Evolutionary conservation across 1,284 basidiomycete genomes (phyloP), one percentile per base, ranked within the genome.

Genomic region (Cryptococcus depauperatus): DNA sequence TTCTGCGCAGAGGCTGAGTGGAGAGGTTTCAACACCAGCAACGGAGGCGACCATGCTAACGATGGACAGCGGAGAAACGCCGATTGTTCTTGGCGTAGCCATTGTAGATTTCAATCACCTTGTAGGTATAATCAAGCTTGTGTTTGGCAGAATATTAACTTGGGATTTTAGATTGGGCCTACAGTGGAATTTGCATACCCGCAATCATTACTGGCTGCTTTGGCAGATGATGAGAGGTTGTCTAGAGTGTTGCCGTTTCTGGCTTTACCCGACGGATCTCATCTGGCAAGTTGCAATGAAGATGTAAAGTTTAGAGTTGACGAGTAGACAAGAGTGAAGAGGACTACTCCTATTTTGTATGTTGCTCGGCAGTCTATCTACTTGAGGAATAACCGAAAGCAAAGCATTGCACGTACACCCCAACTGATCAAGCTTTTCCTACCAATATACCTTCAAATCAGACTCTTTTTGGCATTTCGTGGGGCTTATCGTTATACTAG

Each of bases 181-280:
- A 83, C 80, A 41, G 85, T 95, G 51, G 90, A 96, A 67, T 95
- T 84, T 46, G 64, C 71, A 5, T 71, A 73, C 54, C 76, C 76
- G 5, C 54, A 66, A 74, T 76, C 44, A 72, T 76, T 73, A 3
- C 59, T 62, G 54, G 81, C 82, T 3, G 76, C 77, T 2, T 76
- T 92, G 34, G 80, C 83, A 50, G 78, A 85, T 27, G 82, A 93
- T 60, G 83, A 87, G 51, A 85, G 86, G 58, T 76, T 93, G 37
- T 74, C 76, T 30, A 83, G 83, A 61, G 81, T 90, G 34, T 74
- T 99, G 16, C 93, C 93, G 0, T 98, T 99, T 72, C 77, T 98
- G n/a, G 95, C 93, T 0, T 77, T 99, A 18, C 93, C 93, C 0
- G 95, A 99, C 61, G 93, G 93, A 23, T 91, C 92, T 11, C 93